A percentile compares a stretch with the other conserved stretches of the same genome.
Evolutionary conservation across 2,329 filamentous ascomycete species (phyloP).

Genomic region (Aspergillus melleus): DNA sequence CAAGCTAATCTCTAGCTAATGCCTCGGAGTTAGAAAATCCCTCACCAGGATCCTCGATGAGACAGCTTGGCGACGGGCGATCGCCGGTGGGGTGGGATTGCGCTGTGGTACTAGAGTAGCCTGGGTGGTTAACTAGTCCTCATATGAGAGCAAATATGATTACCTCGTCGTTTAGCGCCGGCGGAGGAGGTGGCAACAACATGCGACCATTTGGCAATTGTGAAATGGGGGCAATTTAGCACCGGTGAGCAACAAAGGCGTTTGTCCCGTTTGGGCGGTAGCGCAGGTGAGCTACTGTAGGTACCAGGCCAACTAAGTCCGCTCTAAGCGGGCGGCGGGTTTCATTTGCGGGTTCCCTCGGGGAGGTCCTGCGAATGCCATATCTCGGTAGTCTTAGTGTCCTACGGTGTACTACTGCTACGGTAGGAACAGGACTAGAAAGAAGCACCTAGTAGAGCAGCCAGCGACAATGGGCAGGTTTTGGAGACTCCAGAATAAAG

Average conservation of each 20-base stretch:
- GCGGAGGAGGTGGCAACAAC: not conserved
- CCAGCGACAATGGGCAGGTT: too few relatives aligned
- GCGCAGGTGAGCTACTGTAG: slow-evolving; percentile 20
- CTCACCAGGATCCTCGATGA: slow-evolving; percentile 34
- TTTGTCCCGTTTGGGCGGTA: slow-evolving; percentile 21
- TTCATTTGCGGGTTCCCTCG: not conserved
- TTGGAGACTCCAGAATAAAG: too few relatives aligned
- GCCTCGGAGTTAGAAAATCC: slow-evolving; percentile 27
- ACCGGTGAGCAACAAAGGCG: slow-evolving; percentile 8
- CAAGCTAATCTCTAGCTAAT: not conserved
- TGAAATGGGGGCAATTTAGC: slow-evolving; percentile 11
- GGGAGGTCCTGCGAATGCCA: not conserved
- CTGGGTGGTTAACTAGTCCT: too few relatives aligned
- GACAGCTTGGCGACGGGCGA: slow-evolving; percentile 34
- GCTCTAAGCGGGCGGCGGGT: not conserved
- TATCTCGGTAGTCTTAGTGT: too few relatives aligned
- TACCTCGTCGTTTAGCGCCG: too few relatives aligned
- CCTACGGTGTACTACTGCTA: too few relatives aligned
- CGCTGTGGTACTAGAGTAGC: slow-evolving; percentile 2
- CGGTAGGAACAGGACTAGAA: too few relatives aligned
- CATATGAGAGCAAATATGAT: too few relatives aligned
- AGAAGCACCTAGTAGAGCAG: too few relatives aligned
- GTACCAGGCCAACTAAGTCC: slow-evolving; percentile 25
- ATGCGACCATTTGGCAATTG: too few relatives aligned
- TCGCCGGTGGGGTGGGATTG: slow-evolving; percentile 29